Evolutionary conservation across 352 stramenopile genomes (phyloP), one percentile per base, ranked within the genome.

Genomic region (Pythium aphanidermatum): DNA sequence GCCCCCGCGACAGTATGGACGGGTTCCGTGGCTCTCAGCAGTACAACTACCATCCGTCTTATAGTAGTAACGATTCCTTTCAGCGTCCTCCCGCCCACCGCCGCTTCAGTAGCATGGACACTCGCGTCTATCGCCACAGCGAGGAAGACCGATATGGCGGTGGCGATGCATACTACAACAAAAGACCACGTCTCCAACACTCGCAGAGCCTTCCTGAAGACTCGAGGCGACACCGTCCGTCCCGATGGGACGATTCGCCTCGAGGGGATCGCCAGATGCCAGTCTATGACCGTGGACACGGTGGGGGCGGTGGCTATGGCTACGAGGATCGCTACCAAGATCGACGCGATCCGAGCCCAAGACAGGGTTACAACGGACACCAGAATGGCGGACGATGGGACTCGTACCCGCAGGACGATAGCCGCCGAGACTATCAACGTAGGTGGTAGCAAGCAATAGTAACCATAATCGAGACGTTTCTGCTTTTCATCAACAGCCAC

Each of bases 171-270:
- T 27, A 36, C 35, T 55, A 58, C 51, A 52, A 45, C 30, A 88
- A 88, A 60, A 65, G 76, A 7, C 54, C 69, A 4, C 81, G 80
- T 51, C 58, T 89, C 23, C 50, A 78, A 30, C 76, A 89, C 29
- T 67, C 74, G 34, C 72, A 85, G 46, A 85, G 71, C 37, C 55
- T 78, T n/a, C n/a, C n/a, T 51, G 74, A 80, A 37, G 57, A 65
- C 17, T 55, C 73, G 31, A 68, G 60, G 58, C 31, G 60, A 48
- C 8, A 63, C 64, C 42, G 53, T 29, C 33, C 55, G 49, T 60
- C 57, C 24, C 30, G 67, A 52, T 60, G 26, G 67, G 58, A 50
- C 30, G 60, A 42, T 65, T 70, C 50, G 33, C 69, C 55, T 19
- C 55, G 40, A n/a, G 34, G 46, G 14, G 38, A 48, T 32, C 24